Evolutionary conservation across 805 yeast genomes (phyloP).

Genomic region (Nakazawaea anatomiae): DNA sequence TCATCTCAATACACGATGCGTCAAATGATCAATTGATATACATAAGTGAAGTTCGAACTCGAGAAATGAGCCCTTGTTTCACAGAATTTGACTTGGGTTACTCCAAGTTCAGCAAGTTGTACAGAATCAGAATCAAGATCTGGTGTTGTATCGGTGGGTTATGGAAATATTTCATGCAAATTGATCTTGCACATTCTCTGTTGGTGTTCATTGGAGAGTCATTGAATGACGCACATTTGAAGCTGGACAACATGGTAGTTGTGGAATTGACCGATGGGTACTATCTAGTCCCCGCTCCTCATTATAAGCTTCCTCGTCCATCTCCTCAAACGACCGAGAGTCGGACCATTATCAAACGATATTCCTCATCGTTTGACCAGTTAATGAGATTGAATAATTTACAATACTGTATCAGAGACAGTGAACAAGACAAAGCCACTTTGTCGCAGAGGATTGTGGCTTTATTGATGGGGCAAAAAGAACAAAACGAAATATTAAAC

Average conservation of each 20-base stretch:
- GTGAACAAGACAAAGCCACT: slow-evolving; percentile 16
- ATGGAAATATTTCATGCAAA: slow-evolving; percentile 21
- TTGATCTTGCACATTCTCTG: slow-evolving; percentile 23
- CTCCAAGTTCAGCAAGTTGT: slow-evolving; percentile 3
- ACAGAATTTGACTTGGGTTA: slow-evolving; percentile 20
- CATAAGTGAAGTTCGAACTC: slow-evolving; percentile 26
- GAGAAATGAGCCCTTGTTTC: slow-evolving; percentile 23
- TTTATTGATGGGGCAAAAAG: slow-evolving; percentile 7
- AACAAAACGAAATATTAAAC: slow-evolving; percentile 6
- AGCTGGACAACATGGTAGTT: slow-evolving; percentile 18
- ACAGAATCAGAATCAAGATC: slow-evolving; percentile 14
- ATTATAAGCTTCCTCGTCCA: background rate
- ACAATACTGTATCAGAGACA: slow-evolving; percentile 29
- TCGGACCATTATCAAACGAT: slow-evolving; percentile 7
- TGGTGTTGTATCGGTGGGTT: slow-evolving; percentile 13
- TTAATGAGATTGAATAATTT: slow-evolving; percentile 35
- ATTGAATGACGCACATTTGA: slow-evolving; percentile 14
- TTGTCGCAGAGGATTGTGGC: slow-evolving; percentile 12
- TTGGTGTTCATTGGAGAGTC: slow-evolving; percentile 26
- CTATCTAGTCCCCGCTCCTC: slow-evolving; percentile 13
- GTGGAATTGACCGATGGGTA: slow-evolving; percentile 26
- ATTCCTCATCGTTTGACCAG: slow-evolving; percentile 31
- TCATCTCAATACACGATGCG: slow-evolving; percentile 28
- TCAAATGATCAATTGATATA: slow-evolving; percentile 23
- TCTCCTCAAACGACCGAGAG: background rate